Evolutionary conservation across 2,329 filamentous ascomycete species (phyloP).

Genomic region (Phyllosticta citriasiana): DNA sequence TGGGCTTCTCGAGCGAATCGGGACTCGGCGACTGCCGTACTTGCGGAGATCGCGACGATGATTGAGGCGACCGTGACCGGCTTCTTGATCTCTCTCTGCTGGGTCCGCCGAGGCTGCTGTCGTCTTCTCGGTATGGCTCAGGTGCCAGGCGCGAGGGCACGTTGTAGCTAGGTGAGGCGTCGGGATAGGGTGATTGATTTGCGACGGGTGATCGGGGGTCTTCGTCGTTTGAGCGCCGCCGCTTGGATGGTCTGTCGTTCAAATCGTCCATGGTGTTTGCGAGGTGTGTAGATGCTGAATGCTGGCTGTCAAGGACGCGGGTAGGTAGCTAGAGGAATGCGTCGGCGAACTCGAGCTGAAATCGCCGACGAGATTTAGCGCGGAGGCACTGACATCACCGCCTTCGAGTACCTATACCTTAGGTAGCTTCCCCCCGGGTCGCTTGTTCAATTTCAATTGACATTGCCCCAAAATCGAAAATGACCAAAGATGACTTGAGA

Average conservation of each 20-base stretch:
- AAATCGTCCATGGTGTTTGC: conserved; percentile 1
- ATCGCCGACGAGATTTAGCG: background rate
- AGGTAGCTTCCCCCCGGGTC: background rate
- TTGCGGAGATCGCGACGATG: conserved; percentile 12
- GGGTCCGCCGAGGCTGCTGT: conserved; percentile 14
- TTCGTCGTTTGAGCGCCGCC: conserved; percentile 20
- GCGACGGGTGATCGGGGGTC: conserved; percentile 16
- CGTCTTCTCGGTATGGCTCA: conserved; percentile 16
- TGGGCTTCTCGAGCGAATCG: conserved; percentile 30
- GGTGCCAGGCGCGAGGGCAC: conserved; percentile 26
- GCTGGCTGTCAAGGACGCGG: background rate
- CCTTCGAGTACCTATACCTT: background rate
- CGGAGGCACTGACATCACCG: conserved; percentile 7
- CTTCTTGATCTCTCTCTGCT: background rate
- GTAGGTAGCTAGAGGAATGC: background rate
- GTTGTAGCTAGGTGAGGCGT: conserved; percentile 19
- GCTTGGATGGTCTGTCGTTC: conserved; percentile 20
- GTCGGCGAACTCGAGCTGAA: conserved; percentile 1
- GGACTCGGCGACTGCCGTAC: conserved; percentile 12
- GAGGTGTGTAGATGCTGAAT: background rate
- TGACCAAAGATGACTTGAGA: background rate
- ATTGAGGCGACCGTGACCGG: conserved; percentile 8
- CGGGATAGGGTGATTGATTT: conserved; percentile 23
- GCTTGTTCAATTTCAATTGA: background rate
- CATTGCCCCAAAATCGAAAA: background rate